Conservation (phyloP, 2,329 filamentous ascomycete genomes). For the Taxawa tesnikishii region DNA sequence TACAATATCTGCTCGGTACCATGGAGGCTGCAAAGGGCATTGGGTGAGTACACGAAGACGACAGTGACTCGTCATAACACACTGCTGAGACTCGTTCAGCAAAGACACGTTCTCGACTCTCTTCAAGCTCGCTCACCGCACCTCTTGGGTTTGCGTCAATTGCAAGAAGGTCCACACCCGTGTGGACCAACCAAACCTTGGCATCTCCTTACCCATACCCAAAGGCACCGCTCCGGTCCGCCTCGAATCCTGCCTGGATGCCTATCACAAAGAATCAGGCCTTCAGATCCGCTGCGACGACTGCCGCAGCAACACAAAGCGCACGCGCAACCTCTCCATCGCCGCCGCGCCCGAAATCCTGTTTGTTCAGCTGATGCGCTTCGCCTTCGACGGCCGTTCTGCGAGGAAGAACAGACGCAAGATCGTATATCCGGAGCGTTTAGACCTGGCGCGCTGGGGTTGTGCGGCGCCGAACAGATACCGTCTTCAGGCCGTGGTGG, state of each 20-base stretch:
- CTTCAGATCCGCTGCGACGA: constrained; percentile 9
- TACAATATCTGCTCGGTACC: constrained; percentile 6
- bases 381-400: constrained; percentile 3
- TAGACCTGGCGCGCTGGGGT: constrained; percentile 7
- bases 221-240: constrained; percentile 1
- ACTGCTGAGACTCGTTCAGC: too few species aligned
- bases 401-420: constrained; percentile 5
- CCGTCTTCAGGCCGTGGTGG: constrained; percentile 10
- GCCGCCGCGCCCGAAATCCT: constrained; percentile 10
- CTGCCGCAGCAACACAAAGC: constrained; percentile 6
- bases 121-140: constrained; percentile 7
- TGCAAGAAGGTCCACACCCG: constrained; percentile 5
- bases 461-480: constrained; percentile 6
- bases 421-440: constrained; percentile 7
- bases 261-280: constrained; percentile 5
- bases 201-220: constrained; percentile 7
- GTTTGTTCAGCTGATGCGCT: constrained; percentile 9
- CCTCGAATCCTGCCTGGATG: constrained; percentile 8
- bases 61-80: too few species aligned
- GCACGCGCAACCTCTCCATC: constrained; percentile 5
- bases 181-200: constrained; percentile 5
- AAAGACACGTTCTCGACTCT: constrained; percentile 3
- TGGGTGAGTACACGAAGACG: too few species aligned
- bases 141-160: constrained; percentile 7
- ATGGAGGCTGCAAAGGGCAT: constrained; percentile 5